Evolutionary conservation across 1,284 basidiomycete species (phyloP), one percentile per base, ranked within the genome.

Genomic region (Leccinum subrobustum): DNA sequence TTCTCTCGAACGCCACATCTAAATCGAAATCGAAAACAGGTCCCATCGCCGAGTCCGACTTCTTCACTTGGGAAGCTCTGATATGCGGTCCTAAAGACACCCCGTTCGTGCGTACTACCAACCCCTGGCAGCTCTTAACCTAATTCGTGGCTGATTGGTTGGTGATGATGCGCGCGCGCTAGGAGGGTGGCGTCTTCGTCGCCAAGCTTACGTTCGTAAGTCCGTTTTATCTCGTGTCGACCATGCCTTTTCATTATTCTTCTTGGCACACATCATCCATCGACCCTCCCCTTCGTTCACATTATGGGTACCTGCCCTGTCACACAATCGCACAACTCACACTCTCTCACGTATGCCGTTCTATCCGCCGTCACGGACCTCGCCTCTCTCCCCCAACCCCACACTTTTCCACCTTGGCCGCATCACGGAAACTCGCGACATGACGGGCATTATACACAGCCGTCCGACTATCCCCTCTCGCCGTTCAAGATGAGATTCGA

Each of bases 11-110:
- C 48, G 11, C 27, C 37, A 52, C 57, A 27, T 37, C 25, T 29
- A 51, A 25, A 29, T 27, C 50, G 50, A 51, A 48, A 48, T 48
- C 47, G 47, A 3, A 58, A 61, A 16, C 70, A 88, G 93, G 94
- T 0, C 95, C 95, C 51, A 84, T 98, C 70, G 89, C 90, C 52
- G 96, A 99, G 77, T 88, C 91, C 65, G 95, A 99, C 79, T 96
- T 99, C 81, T 94, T 99, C 75, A 91, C 91, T 65, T 99, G 97
- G 97, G 97, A 98, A 77, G 96, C 96, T 16, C 82, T 99, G 67
- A 96, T 99, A 62, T 90, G 88, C 68, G 97, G 97, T 1, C 97
- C 96, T 12, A 95, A 96, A 71, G 97, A 95, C 66, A 99, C 97
- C 50, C 97, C 97, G 1, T 99, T 97, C 75, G 92, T 94, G 74